phyloP scores from a whole-genome alignment of 2,329 filamentous ascomycete species.

The Arachnomyces sp. region DNA sequence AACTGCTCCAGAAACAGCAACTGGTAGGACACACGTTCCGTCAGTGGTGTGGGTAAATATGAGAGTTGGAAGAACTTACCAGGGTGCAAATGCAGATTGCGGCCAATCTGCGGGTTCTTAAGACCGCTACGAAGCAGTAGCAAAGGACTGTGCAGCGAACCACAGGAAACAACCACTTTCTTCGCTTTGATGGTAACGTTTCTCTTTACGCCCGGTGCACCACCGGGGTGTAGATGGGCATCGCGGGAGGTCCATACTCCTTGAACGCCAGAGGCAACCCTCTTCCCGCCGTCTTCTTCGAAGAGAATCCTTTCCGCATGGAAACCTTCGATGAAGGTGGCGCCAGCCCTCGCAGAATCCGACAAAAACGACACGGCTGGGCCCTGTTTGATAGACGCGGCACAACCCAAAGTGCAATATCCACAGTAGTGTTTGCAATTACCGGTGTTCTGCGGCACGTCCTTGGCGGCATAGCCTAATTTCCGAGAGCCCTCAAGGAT shows the following conservation, averaged over 20 bases:
- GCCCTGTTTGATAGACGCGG: conserved; percentile 67
- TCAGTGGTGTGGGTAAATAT: not conserved
- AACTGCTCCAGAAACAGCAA: conserved; percentile 45
- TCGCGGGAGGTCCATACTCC: conserved; percentile 72
- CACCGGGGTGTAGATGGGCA: conserved; percentile 50
- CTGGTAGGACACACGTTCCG: conserved; percentile 3
- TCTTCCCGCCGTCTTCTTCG: conserved; percentile 45
- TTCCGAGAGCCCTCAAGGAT: conserved; percentile 68
- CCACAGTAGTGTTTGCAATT: conserved; percentile 68
- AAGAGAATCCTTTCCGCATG: conserved; percentile 65
- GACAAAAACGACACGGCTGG: conserved; percentile 70
- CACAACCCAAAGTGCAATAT: conserved; percentile 53
- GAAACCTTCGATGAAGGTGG: conserved; percentile 78
- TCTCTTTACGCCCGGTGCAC: conserved; percentile 45
- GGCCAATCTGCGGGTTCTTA: conserved; percentile 72
- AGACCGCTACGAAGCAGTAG: conserved; percentile 71
- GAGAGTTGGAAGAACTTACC: conserved; percentile 44
- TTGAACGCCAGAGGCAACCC: conserved; percentile 60
- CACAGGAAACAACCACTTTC: conserved; percentile 70
- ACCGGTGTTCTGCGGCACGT: conserved; percentile 73
- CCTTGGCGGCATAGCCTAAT: conserved; percentile 62
- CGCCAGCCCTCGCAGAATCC: conserved; percentile 68
- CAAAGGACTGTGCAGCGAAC: conserved; percentile 68
- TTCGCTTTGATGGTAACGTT: conserved; percentile 68
- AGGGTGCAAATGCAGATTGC: conserved; percentile 76